Percentiles rank a stretch among this genome's conserved stretches.
Evolutionary conservation across 345 rosid genomes (phyloP).

Genomic region (Lepidium didymum): DNA sequence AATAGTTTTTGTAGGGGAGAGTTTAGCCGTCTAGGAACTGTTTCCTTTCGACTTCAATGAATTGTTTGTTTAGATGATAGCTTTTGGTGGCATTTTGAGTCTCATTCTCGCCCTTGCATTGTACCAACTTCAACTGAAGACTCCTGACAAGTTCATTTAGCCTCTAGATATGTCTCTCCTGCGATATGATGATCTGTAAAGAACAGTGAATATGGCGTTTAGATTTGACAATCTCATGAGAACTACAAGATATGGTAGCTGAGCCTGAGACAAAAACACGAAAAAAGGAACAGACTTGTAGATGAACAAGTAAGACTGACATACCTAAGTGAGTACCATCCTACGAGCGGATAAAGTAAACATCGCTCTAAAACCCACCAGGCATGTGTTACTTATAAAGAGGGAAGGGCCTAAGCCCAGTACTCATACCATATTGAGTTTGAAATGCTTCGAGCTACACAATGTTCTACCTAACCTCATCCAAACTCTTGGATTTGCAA

Average conservation of each 20-base stretch:
- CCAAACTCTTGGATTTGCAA: background rate
- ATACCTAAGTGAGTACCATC: background rate
- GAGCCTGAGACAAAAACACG: background rate
- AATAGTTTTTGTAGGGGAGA: background rate
- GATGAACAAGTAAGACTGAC: background rate
- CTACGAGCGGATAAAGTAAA: background rate
- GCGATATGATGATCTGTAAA: conserved; percentile 63
- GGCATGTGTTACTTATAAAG: background rate
- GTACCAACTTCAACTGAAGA: conserved; percentile 48
- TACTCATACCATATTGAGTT: background rate
- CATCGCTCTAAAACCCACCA: background rate
- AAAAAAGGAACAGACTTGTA: background rate
- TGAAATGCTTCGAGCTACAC: background rate
- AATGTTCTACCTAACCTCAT: background rate
- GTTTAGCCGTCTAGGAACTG: conserved; percentile 45
- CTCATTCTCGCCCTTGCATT: conserved; percentile 39
- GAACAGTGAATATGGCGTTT: background rate
- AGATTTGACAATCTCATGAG: background rate
- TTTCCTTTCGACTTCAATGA: conserved; percentile 48
- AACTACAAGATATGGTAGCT: background rate
- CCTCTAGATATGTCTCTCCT: conserved; percentile 68
- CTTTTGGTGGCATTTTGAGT: conserved; percentile 29
- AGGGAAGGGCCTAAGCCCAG: background rate
- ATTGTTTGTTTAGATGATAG: conserved; percentile 32
- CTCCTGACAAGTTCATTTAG: conserved; percentile 59